Conservation (phyloP, 805 yeast species). For the Ogataea trehaloabstinens region DNA sequence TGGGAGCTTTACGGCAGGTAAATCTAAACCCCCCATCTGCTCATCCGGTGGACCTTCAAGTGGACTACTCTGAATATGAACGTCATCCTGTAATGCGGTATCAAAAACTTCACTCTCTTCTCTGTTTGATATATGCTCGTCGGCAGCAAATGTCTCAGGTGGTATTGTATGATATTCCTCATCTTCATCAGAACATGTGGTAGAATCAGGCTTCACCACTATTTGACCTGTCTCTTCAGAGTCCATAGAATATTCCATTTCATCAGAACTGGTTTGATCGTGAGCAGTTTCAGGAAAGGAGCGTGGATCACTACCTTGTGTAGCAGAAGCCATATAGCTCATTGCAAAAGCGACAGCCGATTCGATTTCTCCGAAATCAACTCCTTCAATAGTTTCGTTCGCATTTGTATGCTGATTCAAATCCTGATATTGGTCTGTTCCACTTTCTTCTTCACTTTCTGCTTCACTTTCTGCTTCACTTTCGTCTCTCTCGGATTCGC, state of each 20-base stretch:
- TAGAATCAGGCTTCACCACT: not conserved
- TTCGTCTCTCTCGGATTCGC: constrained; percentile 5
- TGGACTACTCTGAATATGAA: not conserved
- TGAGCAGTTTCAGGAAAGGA: too few species aligned
- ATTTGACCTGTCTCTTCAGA: not conserved
- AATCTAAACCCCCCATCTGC: too few species aligned
- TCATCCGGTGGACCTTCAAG: constrained; percentile 12
- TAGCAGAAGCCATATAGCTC: too few species aligned
- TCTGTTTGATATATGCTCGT: not conserved
- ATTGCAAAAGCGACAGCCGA: too few species aligned
- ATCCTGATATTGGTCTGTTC: too few species aligned
- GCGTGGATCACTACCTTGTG: too few species aligned
- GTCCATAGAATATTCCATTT: not conserved
- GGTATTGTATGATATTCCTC: not conserved
- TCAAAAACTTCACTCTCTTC: not conserved
- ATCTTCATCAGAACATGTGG: not conserved
- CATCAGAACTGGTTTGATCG: too few species aligned
- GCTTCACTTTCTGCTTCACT: constrained; percentile 5
- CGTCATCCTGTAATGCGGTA: constrained; percentile 1
- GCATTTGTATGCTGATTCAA: too few species aligned
- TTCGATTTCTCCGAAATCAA: too few species aligned
- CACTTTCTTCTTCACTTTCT: constrained; percentile 6
- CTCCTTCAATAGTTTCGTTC: too few species aligned
- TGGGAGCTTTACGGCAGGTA: constrained; percentile 11
- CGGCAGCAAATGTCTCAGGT: not conserved